phyloP scores from a whole-genome alignment of 2,329 filamentous ascomycete species.

The Drechslera avenae region DNA sequence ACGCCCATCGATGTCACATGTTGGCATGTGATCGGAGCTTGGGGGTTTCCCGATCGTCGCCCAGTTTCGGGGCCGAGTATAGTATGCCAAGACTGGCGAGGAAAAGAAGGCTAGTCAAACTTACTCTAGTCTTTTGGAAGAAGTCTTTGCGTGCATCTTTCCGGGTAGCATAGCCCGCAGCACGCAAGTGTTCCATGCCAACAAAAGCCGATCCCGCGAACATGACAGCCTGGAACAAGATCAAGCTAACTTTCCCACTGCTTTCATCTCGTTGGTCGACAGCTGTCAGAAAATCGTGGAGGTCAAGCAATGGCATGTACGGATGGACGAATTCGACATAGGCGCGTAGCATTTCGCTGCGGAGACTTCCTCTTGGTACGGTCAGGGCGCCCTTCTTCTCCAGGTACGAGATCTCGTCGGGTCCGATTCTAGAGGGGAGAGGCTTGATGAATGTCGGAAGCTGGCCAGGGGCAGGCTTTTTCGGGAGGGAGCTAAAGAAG shows the following conservation, averaged over 20 bases:
- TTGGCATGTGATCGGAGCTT: slow-evolving; percentile 15
- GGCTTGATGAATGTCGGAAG: slow-evolving; percentile 77
- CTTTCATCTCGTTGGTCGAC: slow-evolving; percentile 71
- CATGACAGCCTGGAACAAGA: slow-evolving; percentile 94
- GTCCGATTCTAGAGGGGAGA: slow-evolving; percentile 74
- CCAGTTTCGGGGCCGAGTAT: too few species aligned
- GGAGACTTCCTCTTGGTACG: slow-evolving; percentile 71
- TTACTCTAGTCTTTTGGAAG: slow-evolving; percentile 84
- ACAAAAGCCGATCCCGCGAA: slow-evolving; percentile 90
- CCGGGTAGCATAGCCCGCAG: slow-evolving; percentile 76
- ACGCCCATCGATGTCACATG: slow-evolving; percentile 10
- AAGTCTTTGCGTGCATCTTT: slow-evolving; percentile 86
- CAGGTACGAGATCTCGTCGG: slow-evolving; percentile 83
- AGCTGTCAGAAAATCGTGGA: slow-evolving; percentile 64
- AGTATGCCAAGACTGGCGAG: slow-evolving; percentile 7
- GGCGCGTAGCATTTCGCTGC: slow-evolving; percentile 79
- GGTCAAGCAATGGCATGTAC: slow-evolving; percentile 85
- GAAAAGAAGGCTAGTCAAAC: slow-evolving; percentile 41
- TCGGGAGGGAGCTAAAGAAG: slow-evolving; percentile 55
- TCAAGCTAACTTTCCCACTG: slow-evolving; percentile 75
- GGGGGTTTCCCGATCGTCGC: slow-evolving; percentile 8
- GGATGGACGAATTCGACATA: slow-evolving; percentile 92
- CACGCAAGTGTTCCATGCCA: slow-evolving; percentile 74
- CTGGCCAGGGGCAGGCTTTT: slow-evolving; percentile 52
- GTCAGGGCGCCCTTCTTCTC: slow-evolving; percentile 82